These are phyloP conservation scores for Pestalotiopsis sp. DNA, from an alignment of 2,329 filamentous ascomycete genomes.

Conservation along the genomic window DNA sequence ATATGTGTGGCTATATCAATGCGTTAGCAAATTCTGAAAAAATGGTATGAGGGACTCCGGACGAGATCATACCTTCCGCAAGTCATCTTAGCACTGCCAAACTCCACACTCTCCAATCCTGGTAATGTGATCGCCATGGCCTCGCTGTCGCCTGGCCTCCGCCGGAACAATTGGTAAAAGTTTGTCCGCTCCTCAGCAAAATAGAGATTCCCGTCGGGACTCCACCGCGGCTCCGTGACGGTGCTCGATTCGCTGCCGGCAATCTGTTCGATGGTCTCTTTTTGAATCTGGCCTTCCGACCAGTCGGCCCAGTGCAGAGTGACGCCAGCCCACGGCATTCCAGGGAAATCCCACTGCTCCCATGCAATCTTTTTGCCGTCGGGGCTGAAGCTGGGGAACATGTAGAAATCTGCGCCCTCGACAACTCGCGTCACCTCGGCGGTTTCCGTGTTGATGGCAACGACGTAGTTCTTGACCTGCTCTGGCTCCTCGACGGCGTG, in stretches of 20 bases:
- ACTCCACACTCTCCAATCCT: constrained; percentile 24
- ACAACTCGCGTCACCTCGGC: constrained; percentile 42
- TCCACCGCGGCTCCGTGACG: constrained; percentile 54
- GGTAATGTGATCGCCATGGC: not conserved
- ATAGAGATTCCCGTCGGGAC: constrained; percentile 48
- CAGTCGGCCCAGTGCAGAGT: constrained; percentile 48
- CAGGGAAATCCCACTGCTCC: constrained; percentile 58
- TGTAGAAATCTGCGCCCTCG: constrained; percentile 54
- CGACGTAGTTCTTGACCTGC: constrained; percentile 39
- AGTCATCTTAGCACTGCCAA: constrained; percentile 31
- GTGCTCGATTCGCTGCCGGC: constrained; percentile 45
- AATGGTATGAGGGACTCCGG: constrained; percentile 7
- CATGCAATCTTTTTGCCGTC: constrained; percentile 50
- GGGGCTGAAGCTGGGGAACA: constrained; percentile 49
- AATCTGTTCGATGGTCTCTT: constrained; percentile 37
- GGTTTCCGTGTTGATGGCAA: constrained; percentile 42
- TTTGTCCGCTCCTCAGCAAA: constrained; percentile 48
- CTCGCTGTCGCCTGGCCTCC: constrained; percentile 30
- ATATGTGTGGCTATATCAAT: constrained; percentile 38
- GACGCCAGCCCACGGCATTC: constrained; percentile 53
- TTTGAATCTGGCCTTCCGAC: constrained; percentile 27
- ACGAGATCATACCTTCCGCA: constrained; percentile 14
- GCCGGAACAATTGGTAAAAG: constrained; percentile 49
- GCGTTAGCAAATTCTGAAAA: not conserved
- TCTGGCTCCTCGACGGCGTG: constrained; percentile 39